Conservation (phyloP, 2,329 filamentous ascomycete species). For the Cladosporium sp. region DNA sequence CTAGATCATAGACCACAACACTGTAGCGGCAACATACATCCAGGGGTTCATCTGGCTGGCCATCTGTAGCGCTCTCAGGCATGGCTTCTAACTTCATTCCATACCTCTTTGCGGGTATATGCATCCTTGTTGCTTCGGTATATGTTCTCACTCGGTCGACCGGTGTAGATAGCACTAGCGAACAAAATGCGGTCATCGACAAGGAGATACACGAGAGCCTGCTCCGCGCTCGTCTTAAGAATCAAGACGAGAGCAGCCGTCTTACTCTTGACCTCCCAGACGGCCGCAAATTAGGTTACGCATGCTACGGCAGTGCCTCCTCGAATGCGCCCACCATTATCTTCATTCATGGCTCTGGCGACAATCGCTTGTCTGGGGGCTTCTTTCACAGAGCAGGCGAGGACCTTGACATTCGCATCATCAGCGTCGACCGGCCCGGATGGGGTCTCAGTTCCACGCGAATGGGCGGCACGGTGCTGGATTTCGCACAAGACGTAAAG, state of each 20-base stretch:
- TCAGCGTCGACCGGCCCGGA: slow-evolving; percentile 43
- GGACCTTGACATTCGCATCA: slow-evolving; percentile 36
- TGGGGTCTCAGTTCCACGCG: slow-evolving; percentile 40
- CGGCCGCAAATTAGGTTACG: slow-evolving; percentile 41
- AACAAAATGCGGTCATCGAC: neutral
- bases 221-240: neutral
- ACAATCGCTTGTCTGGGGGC: slow-evolving; percentile 40
- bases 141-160: neutral
- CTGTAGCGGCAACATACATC: no score
- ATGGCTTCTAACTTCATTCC: neutral
- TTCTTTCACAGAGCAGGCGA: slow-evolving; percentile 32
- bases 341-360: slow-evolving; percentile 43
- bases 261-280: slow-evolving; percentile 18
- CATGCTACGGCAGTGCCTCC: slow-evolving; percentile 36
- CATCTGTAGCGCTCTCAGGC: no score
- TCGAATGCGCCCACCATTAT: slow-evolving; percentile 33
- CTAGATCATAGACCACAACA: no score
- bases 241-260: neutral
- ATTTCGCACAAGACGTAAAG: slow-evolving; percentile 42
- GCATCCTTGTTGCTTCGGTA: neutral
- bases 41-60: no score
- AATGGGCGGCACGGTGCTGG: slow-evolving; percentile 34
- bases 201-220: neutral
- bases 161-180: neutral
- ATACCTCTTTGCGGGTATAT: neutral